Conservation (phyloP, 169 alveolate species). For the Plasmodium gaboni region DNA sequence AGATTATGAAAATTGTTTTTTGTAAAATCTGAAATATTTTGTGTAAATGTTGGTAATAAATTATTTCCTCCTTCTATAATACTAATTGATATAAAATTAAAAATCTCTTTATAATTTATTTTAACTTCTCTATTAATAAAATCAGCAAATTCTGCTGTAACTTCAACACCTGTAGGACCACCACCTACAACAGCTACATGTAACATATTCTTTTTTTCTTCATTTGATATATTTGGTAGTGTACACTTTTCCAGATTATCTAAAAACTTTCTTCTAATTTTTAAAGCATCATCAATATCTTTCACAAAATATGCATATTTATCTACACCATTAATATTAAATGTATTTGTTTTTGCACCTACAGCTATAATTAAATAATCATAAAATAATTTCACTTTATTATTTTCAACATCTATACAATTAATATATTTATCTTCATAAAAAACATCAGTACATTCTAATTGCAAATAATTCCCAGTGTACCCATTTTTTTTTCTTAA, state of each 20-base stretch:
- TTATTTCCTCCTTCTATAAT: constrained; percentile 84
- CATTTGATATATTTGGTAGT: constrained; percentile 56
- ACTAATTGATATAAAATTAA: constrained; percentile 79
- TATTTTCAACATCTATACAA: constrained; percentile 42
- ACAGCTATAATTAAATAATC: constrained; percentile 84
- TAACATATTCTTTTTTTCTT: constrained; percentile 63
- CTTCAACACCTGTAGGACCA: constrained; percentile 88
- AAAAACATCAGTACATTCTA: constrained; percentile 76
- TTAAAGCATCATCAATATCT: constrained; percentile 83
- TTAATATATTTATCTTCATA: constrained; percentile 21
- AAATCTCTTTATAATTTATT: constrained; percentile 44
- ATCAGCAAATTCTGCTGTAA: constrained; percentile 84
- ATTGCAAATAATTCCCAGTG: constrained; percentile 31
- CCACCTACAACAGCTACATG: constrained; percentile 86
- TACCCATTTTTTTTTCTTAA: constrained; percentile 55
- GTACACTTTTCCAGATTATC: constrained; percentile 78
- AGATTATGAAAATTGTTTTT: constrained; percentile 38
- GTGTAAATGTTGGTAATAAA: constrained; percentile 81
- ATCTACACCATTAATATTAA: constrained; percentile 85
- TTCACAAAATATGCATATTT: constrained; percentile 82
- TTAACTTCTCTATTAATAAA: constrained; percentile 75
- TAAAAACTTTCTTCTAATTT: constrained; percentile 72
- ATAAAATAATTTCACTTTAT: constrained; percentile 58
- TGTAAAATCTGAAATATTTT: constrained; percentile 78
- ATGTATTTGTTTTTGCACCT: constrained; percentile 84